Conservation (phyloP, 345 rosid species). For the Noccaea bulbosa region DNA sequence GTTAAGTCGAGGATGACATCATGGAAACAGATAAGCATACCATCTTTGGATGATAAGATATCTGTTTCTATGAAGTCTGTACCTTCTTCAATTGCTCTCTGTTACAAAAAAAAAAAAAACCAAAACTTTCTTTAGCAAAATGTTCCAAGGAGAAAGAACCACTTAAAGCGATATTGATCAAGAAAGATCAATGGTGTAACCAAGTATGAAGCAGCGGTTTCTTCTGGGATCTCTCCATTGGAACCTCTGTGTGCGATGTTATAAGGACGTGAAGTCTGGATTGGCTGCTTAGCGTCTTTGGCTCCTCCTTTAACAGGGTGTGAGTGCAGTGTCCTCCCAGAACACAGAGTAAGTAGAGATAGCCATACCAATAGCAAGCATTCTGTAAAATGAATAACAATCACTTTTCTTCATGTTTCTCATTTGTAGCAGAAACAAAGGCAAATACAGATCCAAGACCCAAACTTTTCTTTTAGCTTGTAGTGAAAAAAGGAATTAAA, state of each 20-base stretch:
- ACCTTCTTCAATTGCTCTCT: slow-evolving; percentile 98
- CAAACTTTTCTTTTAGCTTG: slow-evolving; percentile 8
- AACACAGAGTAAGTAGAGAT: slow-evolving; percentile 52
- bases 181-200: slow-evolving; percentile 47
- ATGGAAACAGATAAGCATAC: slow-evolving; percentile 79
- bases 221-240: slow-evolving; percentile 95
- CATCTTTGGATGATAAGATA: slow-evolving; percentile 83
- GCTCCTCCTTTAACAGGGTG: slow-evolving; percentile 51
- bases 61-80: slow-evolving; percentile 95
- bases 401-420: not conserved
- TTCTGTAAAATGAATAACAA: slow-evolving; percentile 47
- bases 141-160: not conserved
- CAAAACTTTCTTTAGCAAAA: slow-evolving; percentile 9
- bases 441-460: slow-evolving; percentile 3
- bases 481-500: no score
- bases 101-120: not conserved
- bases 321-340: slow-evolving; percentile 76
- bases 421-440: slow-evolving; percentile 1
- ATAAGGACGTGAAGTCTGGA: slow-evolving; percentile 86
- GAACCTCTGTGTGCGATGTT: slow-evolving; percentile 97
- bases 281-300: slow-evolving; percentile 48
- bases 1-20: slow-evolving; percentile 74
- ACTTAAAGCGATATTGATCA: not conserved
- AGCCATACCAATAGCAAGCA: slow-evolving; percentile 51
- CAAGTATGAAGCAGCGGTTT: slow-evolving; percentile 85